Percentiles rank a stretch among this genome's conserved stretches.
Conservation (phyloP, 441 rosid species). For the Jatropha podagrica region DNA sequence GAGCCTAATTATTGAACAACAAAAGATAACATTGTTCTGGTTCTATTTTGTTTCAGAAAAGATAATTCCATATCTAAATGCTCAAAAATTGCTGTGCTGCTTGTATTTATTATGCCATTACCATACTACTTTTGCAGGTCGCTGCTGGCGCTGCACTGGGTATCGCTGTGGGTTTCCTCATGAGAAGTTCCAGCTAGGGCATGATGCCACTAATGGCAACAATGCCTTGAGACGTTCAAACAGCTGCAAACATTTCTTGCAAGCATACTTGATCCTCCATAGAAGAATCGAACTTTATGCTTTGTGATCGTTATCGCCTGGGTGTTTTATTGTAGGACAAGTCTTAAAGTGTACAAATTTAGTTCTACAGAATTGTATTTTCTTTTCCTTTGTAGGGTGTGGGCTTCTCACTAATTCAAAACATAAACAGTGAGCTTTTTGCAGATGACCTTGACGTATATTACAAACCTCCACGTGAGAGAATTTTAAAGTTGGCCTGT, state of each 20-base stretch:
- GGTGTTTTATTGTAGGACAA: not conserved
- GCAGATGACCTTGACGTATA: not conserved
- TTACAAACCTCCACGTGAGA: not conserved
- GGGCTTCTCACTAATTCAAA: not conserved
- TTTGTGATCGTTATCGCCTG: not conserved
- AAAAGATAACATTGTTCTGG: not conserved
- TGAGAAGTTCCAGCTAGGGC: constrained; percentile 44
- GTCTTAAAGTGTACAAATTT: not conserved
- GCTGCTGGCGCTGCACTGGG: constrained; percentile 79
- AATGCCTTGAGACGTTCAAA: not conserved
- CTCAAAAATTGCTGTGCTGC: not conserved
- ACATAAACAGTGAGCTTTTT: not conserved
- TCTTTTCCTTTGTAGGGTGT: not conserved
- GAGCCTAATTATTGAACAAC: not conserved
- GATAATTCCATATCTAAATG: no score
- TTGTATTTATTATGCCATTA: not conserved
- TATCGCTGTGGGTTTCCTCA: constrained; percentile 56
- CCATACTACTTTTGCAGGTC: constrained; percentile 47
- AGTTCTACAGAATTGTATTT: not conserved
- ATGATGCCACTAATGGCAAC: constrained; percentile 12
- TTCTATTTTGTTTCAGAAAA: constrained; percentile 1
- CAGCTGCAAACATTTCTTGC: not conserved
- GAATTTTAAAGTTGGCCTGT: not conserved
- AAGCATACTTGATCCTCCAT: not conserved
- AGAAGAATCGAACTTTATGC: not conserved